phyloP scores from a whole-genome alignment of 2,329 filamentous ascomycete species.

The Aspergillus hortae region DNA sequence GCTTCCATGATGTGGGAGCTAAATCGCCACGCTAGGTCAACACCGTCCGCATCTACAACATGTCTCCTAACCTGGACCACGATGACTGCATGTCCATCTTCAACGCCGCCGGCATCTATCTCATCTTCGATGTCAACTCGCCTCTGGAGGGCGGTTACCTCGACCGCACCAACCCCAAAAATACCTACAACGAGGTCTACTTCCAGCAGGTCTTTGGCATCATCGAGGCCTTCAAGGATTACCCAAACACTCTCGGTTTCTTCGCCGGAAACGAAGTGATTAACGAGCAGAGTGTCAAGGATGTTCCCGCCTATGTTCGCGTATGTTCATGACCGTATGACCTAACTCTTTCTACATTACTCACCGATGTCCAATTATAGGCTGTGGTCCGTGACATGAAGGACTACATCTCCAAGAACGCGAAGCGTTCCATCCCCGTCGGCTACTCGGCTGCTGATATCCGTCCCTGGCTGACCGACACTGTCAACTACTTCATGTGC shows the following conservation, averaged over 20 bases:
- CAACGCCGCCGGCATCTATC: constrained; percentile 64
- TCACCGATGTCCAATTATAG: constrained; percentile 10
- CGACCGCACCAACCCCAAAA: constrained; percentile 53
- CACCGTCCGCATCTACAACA: constrained; percentile 63
- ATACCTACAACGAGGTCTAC: constrained; percentile 55
- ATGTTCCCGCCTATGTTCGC: constrained; percentile 57
- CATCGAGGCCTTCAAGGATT: constrained; percentile 64
- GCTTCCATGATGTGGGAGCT: no score
- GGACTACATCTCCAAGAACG: constrained; percentile 61
- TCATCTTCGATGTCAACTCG: constrained; percentile 64
- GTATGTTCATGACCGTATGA: constrained; percentile 27
- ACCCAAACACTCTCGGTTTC: constrained; percentile 64
- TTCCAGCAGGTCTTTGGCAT: constrained; percentile 58
- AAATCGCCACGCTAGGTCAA: constrained; percentile 44
- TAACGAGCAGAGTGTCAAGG: constrained; percentile 55
- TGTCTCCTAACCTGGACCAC: constrained; percentile 58
- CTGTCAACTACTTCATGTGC: constrained; percentile 61
- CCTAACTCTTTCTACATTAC: neutral
- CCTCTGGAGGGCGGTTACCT: constrained; percentile 55
- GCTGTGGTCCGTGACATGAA: constrained; percentile 66
- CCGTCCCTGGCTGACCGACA: constrained; percentile 57
- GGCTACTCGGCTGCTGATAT: constrained; percentile 68
- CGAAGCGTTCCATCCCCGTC: constrained; percentile 58
- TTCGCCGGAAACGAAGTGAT: constrained; percentile 68
- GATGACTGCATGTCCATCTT: constrained; percentile 62